A percentile compares a stretch with the other conserved stretches of the same genome.
These are phyloP conservation scores for Vigna radiata DNA, from an alignment of 306 rosid genomes.

Conservation along the genomic window DNA sequence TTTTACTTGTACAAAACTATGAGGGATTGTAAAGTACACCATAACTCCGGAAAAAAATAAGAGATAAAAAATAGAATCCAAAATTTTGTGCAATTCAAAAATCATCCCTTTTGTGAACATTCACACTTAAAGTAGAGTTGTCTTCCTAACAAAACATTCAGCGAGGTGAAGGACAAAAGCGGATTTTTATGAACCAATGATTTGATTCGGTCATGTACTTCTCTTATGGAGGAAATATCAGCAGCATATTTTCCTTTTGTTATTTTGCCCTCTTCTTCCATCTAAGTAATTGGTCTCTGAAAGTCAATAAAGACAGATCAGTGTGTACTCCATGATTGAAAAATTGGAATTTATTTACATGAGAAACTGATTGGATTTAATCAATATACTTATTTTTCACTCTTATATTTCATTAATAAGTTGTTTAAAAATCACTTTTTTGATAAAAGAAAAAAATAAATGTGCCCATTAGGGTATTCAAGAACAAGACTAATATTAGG, in stretches of 20 bases:
- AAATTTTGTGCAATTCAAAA: constrained; percentile 20
- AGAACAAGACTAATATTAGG: constrained; percentile 45
- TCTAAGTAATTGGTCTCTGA: constrained; percentile 38
- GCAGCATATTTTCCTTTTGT: constrained; percentile 74
- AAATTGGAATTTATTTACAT: no score
- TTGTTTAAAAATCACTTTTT: no score
- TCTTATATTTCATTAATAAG: no score
- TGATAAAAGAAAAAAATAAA: neutral
- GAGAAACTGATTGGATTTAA: no score
- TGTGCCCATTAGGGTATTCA: constrained; percentile 57
- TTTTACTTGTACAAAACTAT: neutral
- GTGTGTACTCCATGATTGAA: neutral
- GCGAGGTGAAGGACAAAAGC: constrained; percentile 64
- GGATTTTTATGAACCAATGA: constrained; percentile 71
- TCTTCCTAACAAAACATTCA: constrained; percentile 73
- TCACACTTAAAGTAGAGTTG: constrained; percentile 85
- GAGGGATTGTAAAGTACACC: constrained; percentile 9
- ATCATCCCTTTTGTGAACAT: constrained; percentile 85
- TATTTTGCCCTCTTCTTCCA: constrained; percentile 61
- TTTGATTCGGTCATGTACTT: constrained; percentile 70
- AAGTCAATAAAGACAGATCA: constrained; percentile 16
- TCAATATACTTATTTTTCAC: no score
- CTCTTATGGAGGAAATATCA: constrained; percentile 75
- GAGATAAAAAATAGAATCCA: neutral
- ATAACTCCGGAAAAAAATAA: constrained; percentile 3